Evolutionary conservation across 2,329 filamentous ascomycete species (phyloP), one percentile per base, ranked within the genome.

Genomic region (Pestalotiopsis sp.): DNA sequence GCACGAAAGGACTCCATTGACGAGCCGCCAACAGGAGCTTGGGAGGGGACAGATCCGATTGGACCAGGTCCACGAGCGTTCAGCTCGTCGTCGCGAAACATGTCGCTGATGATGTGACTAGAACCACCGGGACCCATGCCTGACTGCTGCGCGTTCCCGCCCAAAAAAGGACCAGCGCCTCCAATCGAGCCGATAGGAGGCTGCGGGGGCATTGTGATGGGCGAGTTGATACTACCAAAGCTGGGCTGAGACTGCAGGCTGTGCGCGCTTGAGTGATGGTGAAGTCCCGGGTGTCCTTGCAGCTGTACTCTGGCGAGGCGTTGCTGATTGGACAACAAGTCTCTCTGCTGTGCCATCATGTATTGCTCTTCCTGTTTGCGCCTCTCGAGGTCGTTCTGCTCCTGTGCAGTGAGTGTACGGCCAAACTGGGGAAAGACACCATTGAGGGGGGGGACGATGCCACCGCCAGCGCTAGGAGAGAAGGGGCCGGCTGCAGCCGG

Each of bases 281-380:
- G 94, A 9, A 98, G 86, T 69, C 83, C 76, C 67, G 84, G 76
- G 68, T 86, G 83, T 60, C 84, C 84, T 66, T 86, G 88, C 74
- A 92, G 86, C 67, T 91, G 91, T 78, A 93, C 91, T 78, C 95
- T 91, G 65, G 90, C 86, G 69, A 94, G 90, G 6, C 89, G 87
- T 76, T 97, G 94, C 77, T 97, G 94, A 72, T 94, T 93, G 71
- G 94, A 92, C 67, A 98, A 88, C 73, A 94, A 93, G 78, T 99
- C 96, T 73, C 97, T 94, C 80, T 99, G 96, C 57, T 96, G 92
- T 60, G 97, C 96, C 90, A 98, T 97, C 45, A 97, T 86, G 78
- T 96, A 97, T 79, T 99, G 96, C 77, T 99, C 97, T 80, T 99
- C 96, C 79, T 99, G 96, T 84, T 99, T 99, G 66, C 96, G 89